Evolutionary conservation across 139 green algal genomes (phyloP), one percentile per base, ranked within the genome.

Genomic region (Chlamydomonas sp.): DNA sequence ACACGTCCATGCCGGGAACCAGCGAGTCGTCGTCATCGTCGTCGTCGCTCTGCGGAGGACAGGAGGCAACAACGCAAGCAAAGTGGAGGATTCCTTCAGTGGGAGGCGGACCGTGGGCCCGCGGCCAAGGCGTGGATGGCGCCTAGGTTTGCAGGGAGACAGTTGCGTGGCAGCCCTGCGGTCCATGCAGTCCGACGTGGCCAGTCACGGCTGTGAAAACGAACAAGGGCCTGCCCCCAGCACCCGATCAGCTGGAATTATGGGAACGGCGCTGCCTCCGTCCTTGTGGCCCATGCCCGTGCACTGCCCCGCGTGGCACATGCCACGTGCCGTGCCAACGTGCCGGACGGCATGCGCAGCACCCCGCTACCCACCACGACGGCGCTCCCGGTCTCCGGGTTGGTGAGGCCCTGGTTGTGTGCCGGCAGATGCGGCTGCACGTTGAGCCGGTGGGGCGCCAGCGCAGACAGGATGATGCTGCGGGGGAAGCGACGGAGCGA

Each of bases 381-480:
- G 10, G 75, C 77, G 82, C 82, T 86, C 60, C 69, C 82, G 5
- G 82, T 86, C 1, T 86, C 82, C 7, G 82, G 82, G 82, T 86
- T 86, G 20, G 82, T 86, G 31, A 84, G 79, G 59, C 31, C 61
- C 61, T 15, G 57, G 10, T 71, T 59, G 58, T 68, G 31, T 4
- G 82, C 80, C 69, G 85, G 88, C 68, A 91, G 85, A 74, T 85
- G 59, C 2, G 90, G 79, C 80, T 89, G 87, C 16, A 63, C 88
- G 78, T 78, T 90, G 66, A 98, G 92, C 4, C 95, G 93, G 77
- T 97, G 95, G 0, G 95, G 95, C 2, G 95, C 94, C 57, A 97
- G 91, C 57, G 96, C 95, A 61, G 84, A 95, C 58, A 98, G 91
- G 16, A 97, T 94, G 68, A 97, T 94, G 90, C 92, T 95, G 81